Conservation (phyloP, 2,329 filamentous ascomycete species). For the Conoideocrella luteorostrata region DNA sequence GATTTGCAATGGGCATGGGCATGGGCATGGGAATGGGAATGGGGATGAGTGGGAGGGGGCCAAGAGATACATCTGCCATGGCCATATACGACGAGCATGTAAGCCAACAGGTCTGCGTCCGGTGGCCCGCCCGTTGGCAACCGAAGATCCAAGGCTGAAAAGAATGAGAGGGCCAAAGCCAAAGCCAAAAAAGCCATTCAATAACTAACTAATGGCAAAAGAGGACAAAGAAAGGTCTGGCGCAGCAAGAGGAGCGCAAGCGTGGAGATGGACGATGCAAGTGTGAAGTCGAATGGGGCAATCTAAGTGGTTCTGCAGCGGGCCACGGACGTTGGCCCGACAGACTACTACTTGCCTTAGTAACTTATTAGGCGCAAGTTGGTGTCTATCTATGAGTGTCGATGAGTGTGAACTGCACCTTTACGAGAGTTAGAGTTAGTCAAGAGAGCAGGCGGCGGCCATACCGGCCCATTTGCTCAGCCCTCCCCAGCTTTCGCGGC, state of each 20-base stretch:
- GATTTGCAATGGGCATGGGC: neutral
- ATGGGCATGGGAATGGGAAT: too few relatives aligned
- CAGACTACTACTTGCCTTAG: too few relatives aligned
- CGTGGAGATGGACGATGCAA: neutral
- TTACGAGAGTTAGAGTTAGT: too few relatives aligned
- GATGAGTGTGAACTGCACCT: too few relatives aligned
- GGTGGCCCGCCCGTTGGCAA: neutral
- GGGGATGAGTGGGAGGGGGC: slow-evolving; percentile 1
- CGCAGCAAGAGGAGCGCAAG: neutral
- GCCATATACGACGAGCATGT: neutral
- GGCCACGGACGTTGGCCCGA: neutral
- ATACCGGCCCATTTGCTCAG: too few relatives aligned
- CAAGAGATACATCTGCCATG: slow-evolving; percentile 5
- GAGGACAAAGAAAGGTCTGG: too few relatives aligned
- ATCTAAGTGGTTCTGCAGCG: neutral
- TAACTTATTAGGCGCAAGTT: too few relatives aligned
- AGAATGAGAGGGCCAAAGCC: neutral
- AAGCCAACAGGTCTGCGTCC: slow-evolving; percentile 1
- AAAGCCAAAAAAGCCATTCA: neutral
- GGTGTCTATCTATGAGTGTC: too few relatives aligned
- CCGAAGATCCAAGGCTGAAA: too few relatives aligned
- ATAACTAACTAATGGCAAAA: too few relatives aligned
- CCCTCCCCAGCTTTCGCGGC: too few relatives aligned
- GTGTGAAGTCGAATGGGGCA: neutral
- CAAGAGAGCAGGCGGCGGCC: too few relatives aligned